phyloP scores from a whole-genome alignment of 1,284 basidiomycete species.

The Melampsora larici-populina region DNA sequence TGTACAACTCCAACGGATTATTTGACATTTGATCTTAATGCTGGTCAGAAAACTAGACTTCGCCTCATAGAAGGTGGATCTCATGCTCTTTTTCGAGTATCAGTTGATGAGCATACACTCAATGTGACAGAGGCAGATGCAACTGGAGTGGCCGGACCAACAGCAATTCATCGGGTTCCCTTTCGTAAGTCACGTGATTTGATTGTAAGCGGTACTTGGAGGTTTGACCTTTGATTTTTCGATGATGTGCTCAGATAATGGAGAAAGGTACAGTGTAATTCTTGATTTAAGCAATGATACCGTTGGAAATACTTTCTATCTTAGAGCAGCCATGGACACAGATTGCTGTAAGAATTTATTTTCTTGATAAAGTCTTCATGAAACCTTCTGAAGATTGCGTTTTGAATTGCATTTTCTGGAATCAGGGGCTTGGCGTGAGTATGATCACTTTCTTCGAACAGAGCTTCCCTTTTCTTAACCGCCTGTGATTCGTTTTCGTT shows the following conservation, averaged over 20 bases:
- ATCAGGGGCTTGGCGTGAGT: slow-evolving; percentile 1
- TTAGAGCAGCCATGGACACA: slow-evolving; percentile 32
- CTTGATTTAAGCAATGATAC: slow-evolving; percentile 11
- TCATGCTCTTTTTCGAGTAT: slow-evolving; percentile 5
- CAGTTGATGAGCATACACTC: slow-evolving; percentile 8
- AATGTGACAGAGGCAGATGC: slow-evolving; percentile 20
- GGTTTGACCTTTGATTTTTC: neutral
- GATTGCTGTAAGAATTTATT: slow-evolving; percentile 28
- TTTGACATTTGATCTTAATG: neutral
- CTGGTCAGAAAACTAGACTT: slow-evolving; percentile 1
- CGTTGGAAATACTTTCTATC: slow-evolving; percentile 28
- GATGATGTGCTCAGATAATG: slow-evolving; percentile 6
- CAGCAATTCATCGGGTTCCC: neutral
- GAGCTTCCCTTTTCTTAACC: too few relatives aligned
- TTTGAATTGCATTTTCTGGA: neutral
- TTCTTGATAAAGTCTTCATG: neutral
- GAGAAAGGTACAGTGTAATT: slow-evolving; percentile 36
- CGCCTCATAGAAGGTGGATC: neutral
- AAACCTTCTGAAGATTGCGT: neutral
- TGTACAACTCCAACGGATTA: neutral
- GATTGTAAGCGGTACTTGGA: neutral
- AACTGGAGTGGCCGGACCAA: neutral
- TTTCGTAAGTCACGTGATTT: neutral
- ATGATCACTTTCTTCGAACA: neutral
- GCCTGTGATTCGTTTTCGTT: neutral